Conservation (phyloP, 768 basidiomycete genomes). For the Auriscalpium vulgare region DNA sequence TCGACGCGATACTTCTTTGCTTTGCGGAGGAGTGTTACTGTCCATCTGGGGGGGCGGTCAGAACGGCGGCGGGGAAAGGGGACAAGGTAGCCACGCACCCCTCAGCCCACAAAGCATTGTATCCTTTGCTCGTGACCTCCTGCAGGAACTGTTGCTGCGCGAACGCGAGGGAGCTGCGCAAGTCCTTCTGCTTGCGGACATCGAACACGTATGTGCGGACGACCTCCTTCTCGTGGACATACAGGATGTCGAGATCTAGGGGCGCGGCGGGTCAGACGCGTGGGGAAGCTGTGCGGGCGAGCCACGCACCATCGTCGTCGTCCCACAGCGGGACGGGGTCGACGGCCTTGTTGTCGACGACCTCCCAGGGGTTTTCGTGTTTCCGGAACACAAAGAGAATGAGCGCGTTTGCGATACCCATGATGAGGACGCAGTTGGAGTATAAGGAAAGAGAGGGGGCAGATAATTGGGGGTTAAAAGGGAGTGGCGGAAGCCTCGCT, state of each 20-base stretch:
- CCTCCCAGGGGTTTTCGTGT: constrained; percentile 63
- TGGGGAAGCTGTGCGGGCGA: neutral
- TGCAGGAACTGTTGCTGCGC: constrained; percentile 57
- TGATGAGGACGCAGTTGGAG: constrained; percentile 2
- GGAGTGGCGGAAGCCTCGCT: too few relatives aligned
- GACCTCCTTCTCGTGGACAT: constrained; percentile 44
- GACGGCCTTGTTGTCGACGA: constrained; percentile 57
- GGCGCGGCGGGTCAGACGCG: neutral
- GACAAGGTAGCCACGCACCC: constrained; percentile 36
- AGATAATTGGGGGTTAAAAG: neutral
- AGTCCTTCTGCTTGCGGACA: constrained; percentile 38
- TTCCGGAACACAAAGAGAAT: constrained; percentile 41
- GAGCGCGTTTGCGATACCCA: constrained; percentile 17
- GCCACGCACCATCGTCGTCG: constrained; percentile 41
- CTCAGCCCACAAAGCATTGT: constrained; percentile 59
- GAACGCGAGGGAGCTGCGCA: constrained; percentile 48
- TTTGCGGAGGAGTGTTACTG: constrained; percentile 53
- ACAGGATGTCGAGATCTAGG: constrained; percentile 52
- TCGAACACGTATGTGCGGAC: constrained; percentile 60
- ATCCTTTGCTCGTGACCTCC: constrained; percentile 45
- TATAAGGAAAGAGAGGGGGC: neutral
- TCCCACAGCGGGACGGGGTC: constrained; percentile 59
- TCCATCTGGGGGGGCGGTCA: constrained; percentile 42
- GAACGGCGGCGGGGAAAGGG: neutral
- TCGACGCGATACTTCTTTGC: constrained; percentile 58